A percentile compares a stretch with the other conserved stretches of the same genome.
Conservation (phyloP, 495 filamentous ascomycete species). For the Hyaloscypha variabilis region DNA sequence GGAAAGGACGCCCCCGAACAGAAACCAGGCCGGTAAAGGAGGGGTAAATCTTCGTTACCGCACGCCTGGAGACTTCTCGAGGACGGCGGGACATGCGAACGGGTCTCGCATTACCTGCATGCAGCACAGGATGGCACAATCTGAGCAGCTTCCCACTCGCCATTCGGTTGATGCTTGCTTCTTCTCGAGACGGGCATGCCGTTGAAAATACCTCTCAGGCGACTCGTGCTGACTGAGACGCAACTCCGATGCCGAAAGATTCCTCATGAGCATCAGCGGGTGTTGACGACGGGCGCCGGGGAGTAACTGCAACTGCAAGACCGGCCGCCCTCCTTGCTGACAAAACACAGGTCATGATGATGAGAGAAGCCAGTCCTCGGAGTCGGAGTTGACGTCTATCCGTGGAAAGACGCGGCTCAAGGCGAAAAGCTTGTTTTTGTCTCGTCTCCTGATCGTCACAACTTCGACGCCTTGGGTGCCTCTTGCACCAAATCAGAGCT, state of each 20-base stretch:
- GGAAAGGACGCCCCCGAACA: not conserved
- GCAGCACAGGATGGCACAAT: not conserved
- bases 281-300: not conserved
- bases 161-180: not conserved
- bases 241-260: too few species aligned
- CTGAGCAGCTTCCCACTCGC: not conserved
- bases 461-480: not conserved
- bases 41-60: slow-evolving; percentile 15
- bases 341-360: not conserved
- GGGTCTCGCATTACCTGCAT: not conserved
- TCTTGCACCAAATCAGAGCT: not conserved
- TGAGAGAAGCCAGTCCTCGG: not conserved
- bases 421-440: not conserved
- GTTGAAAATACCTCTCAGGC: not conserved
- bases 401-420: not conserved
- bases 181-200: not conserved
- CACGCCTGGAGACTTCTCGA: not conserved
- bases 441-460: not conserved
- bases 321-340: not conserved
- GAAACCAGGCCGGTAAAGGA: not conserved
- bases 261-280: too few species aligned
- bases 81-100: not conserved
- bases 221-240: not conserved
- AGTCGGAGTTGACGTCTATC: not conserved
- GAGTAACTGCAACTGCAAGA: not conserved